phyloP scores from a whole-genome alignment of 1,139 yeast genomes.

The Candida tunisiensis region DNA sequence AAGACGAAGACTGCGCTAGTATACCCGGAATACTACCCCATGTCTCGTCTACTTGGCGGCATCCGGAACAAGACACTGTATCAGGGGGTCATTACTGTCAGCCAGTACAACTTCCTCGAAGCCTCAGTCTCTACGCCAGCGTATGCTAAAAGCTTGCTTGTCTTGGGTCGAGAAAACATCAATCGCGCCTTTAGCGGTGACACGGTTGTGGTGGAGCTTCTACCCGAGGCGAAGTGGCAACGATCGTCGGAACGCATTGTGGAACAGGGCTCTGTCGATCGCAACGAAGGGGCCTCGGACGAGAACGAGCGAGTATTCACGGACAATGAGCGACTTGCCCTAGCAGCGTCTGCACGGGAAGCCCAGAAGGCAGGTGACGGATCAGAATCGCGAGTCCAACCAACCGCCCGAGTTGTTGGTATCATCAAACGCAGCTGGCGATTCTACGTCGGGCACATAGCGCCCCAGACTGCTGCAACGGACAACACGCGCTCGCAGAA shows the following conservation, averaged over 20 bases:
- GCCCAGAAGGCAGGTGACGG: slow-evolving; percentile 34
- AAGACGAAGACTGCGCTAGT: slow-evolving; percentile 9
- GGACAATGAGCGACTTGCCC: slow-evolving; percentile 57
- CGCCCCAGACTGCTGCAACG: slow-evolving; percentile 46
- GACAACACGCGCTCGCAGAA: slow-evolving; percentile 40
- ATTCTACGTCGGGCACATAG: slow-evolving; percentile 87
- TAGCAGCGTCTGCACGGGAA: slow-evolving; percentile 60
- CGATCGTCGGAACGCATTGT: slow-evolving; percentile 65
- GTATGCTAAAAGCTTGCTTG: slow-evolving; percentile 65
- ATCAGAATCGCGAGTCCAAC: slow-evolving; percentile 44
- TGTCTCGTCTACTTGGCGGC: slow-evolving; percentile 81
- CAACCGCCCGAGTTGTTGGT: slow-evolving; percentile 88
- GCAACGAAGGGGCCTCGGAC: slow-evolving; percentile 30
- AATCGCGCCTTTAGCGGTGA: slow-evolving; percentile 92
- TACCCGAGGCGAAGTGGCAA: slow-evolving; percentile 82
- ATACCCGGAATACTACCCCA: slow-evolving; percentile 66
- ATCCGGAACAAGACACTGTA: slow-evolving; percentile 71
- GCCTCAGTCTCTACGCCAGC: slow-evolving; percentile 64
- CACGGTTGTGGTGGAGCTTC: slow-evolving; percentile 73
- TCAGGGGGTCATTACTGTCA: slow-evolving; percentile 69
- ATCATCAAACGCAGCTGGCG: slow-evolving; percentile 89
- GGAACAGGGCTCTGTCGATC: slow-evolving; percentile 53
- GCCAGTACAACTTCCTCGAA: slow-evolving; percentile 77
- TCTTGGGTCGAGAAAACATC: slow-evolving; percentile 68
- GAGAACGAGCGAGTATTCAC: slow-evolving; percentile 29